phyloP scores from a whole-genome alignment of 1,284 basidiomycete genomes.

The Trametes sp. region DNA sequence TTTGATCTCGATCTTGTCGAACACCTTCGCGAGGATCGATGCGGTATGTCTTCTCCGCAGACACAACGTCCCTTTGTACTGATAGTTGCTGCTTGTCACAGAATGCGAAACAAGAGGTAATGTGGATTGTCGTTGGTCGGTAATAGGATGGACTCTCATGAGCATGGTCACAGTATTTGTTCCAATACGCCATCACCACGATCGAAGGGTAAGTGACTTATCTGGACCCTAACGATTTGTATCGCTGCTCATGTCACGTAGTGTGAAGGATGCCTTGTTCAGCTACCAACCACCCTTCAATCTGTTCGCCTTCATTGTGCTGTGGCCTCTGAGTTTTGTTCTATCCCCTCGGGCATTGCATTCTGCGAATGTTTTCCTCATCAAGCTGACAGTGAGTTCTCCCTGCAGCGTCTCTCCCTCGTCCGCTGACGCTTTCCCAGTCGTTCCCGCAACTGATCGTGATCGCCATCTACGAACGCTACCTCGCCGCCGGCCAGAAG shows the following conservation, averaged over 20 bases:
- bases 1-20: slow-evolving; percentile 74
- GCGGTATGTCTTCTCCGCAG: slow-evolving; percentile 55
- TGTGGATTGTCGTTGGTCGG: background rate
- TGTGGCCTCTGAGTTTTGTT: slow-evolving; percentile 80
- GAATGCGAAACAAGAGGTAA: slow-evolving; percentile 85
- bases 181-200: slow-evolving; percentile 86
- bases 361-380: slow-evolving; percentile 82
- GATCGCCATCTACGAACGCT: slow-evolving; percentile 86
- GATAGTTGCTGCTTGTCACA: slow-evolving; percentile 37
- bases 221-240: slow-evolving; percentile 4
- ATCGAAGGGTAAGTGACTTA: slow-evolving; percentile 77
- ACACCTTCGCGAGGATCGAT: slow-evolving; percentile 85
- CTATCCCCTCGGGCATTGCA: slow-evolving; percentile 80
- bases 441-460: slow-evolving; percentile 81
- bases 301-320: slow-evolving; percentile 76
- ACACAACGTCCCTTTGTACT: background rate
- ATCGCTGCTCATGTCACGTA: slow-evolving; percentile 35
- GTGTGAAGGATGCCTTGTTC: slow-evolving; percentile 91
- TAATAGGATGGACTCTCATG: background rate
- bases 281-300: slow-evolving; percentile 91
- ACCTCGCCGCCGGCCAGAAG: slow-evolving; percentile 57
- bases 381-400: slow-evolving; percentile 69
- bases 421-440: slow-evolving; percentile 41
- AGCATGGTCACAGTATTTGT: slow-evolving; percentile 70
- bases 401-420: background rate